Conservation (phyloP, 805 yeast genomes). For the Yueomyces sp. region DNA sequence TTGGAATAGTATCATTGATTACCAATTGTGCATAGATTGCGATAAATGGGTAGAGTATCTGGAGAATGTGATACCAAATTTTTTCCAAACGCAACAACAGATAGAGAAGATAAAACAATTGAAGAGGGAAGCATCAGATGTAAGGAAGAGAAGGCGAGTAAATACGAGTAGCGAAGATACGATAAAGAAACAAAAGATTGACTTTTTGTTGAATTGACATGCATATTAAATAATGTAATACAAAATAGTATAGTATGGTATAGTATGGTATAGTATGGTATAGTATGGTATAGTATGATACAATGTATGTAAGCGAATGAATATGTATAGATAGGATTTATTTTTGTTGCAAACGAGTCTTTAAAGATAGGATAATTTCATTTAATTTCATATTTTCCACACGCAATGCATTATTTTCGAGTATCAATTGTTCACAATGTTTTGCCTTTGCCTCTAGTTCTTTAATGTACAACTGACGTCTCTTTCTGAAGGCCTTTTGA, state of each 20-base stretch:
- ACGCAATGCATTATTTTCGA: constrained; percentile 51
- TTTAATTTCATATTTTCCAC: constrained; percentile 6
- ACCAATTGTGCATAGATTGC: constrained; percentile 67
- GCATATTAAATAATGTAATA: no score
- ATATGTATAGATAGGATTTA: neutral
- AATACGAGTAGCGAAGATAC: constrained; percentile 3
- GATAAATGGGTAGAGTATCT: constrained; percentile 62
- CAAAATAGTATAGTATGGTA: neutral
- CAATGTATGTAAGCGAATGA: neutral
- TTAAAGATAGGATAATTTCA: no score
- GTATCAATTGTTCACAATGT: constrained; percentile 48
- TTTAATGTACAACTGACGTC: constrained; percentile 70
- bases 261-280: neutral
- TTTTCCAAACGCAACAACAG: constrained; percentile 42
- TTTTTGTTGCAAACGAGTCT: neutral
- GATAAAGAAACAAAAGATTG: no score
- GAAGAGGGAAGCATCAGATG: constrained; percentile 21
- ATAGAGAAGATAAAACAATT: constrained; percentile 18
- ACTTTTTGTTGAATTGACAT: no score
- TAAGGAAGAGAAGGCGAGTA: constrained; percentile 13
- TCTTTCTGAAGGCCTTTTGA: constrained; percentile 78
- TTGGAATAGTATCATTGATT: constrained; percentile 69
- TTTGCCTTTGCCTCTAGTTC: constrained; percentile 63
- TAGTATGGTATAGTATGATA: neutral
- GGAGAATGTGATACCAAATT: constrained; percentile 40